phyloP scores from a whole-genome alignment of 768 basidiomycete species.

The Butyriboletus loyo region DNA sequence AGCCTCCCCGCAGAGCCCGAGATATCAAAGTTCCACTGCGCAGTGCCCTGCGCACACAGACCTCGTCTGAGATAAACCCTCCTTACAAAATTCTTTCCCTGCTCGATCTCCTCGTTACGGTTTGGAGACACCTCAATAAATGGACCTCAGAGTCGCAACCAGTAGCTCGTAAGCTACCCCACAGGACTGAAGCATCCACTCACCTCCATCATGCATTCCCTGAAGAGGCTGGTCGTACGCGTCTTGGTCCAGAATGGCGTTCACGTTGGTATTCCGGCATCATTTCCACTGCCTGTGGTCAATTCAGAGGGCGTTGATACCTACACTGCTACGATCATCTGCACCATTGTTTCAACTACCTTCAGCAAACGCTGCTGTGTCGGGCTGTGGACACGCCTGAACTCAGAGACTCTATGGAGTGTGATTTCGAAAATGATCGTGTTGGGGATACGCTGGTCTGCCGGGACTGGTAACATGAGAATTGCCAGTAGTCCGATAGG shows the following conservation, averaged over 20 bases:
- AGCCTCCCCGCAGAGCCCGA: too few species aligned
- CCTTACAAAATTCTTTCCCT: too few species aligned
- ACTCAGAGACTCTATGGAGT: constrained; percentile 14
- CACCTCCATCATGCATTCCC: neutral
- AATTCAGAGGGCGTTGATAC: constrained; percentile 7
- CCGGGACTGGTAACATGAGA: constrained; percentile 8
- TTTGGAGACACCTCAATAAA: neutral
- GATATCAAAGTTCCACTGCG: too few species aligned
- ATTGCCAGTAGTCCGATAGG: too few species aligned
- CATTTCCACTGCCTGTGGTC: constrained; percentile 16
- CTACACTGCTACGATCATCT: constrained; percentile 6
- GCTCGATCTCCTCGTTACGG: too few species aligned
- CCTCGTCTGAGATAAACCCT: too few species aligned
- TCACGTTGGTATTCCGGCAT: constrained; percentile 10
- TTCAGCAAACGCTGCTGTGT: constrained; percentile 13
- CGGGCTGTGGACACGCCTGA: constrained; percentile 15
- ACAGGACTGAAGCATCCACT: neutral
- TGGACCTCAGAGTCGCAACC: neutral
- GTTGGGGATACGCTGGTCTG: constrained; percentile 15
- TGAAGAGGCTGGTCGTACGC: constrained; percentile 5
- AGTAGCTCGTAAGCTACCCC: neutral
- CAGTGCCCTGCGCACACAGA: too few species aligned
- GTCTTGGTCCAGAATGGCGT: constrained; percentile 14
- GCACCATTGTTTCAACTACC: constrained; percentile 14
- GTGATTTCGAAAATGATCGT: constrained; percentile 4